These are phyloP conservation scores for Goffeauzyma gilvescens DNA, from an alignment of 768 basidiomycete genomes.

Conservation along the genomic window DNA sequence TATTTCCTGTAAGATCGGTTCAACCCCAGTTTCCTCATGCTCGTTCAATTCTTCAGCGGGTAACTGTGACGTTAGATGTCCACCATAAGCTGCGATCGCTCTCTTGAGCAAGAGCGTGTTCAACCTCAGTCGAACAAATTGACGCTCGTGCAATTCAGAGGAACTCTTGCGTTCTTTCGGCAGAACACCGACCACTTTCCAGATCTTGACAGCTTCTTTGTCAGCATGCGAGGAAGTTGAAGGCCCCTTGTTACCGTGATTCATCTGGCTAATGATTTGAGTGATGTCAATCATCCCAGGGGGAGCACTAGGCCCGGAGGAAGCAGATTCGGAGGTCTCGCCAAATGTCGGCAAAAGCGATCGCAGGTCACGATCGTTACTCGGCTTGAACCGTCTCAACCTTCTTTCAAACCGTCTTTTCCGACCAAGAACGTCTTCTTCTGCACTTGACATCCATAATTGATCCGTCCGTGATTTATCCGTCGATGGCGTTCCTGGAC, in stretches of 20 bases:
- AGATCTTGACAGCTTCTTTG: no score
- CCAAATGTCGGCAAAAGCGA: conserved; percentile 1
- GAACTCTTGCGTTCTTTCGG: conserved; percentile 3
- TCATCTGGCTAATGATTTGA: no score
- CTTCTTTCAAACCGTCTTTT: conserved; percentile 56
- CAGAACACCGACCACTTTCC: conserved; percentile 13
- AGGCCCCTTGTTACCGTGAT: no score
- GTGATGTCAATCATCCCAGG: no score
- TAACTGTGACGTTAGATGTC: conserved; percentile 6
- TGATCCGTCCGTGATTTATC: neutral
- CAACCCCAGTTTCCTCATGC: neutral
- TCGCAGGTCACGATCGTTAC: conserved; percentile 1
- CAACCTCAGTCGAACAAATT: conserved; percentile 9
- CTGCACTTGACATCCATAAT: conserved; percentile 27
- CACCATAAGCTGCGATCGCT: conserved; percentile 14
- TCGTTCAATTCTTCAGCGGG: conserved; percentile 1
- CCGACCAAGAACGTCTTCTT: conserved; percentile 45
- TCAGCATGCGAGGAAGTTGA: no score
- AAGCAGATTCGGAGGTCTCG: neutral
- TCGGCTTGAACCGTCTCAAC: conserved; percentile 36
- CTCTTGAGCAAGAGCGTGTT: conserved; percentile 16
- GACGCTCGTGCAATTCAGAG: conserved; percentile 13
- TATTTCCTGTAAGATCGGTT: conserved; percentile 1
- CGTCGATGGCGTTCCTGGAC: no score
- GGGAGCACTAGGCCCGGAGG: no score